phyloP scores from a whole-genome alignment of 2,329 filamentous ascomycete species.

The Botrytis byssoidea region DNA sequence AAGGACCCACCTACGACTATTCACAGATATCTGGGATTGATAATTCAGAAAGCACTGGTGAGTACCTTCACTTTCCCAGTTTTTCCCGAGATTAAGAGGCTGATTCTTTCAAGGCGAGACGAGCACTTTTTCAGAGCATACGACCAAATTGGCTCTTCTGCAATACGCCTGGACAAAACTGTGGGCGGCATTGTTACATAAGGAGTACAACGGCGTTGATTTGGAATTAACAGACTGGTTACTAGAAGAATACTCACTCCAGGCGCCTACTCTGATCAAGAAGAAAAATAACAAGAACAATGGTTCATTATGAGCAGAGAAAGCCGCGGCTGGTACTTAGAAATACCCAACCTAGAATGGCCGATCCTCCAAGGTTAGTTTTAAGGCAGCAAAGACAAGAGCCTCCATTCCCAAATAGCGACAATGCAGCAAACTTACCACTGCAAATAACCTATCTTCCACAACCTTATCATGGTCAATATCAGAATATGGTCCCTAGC shows the following conservation, averaged over 20 bases:
- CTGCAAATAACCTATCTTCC: slow-evolving; percentile 5
- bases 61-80: not conserved
- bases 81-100: not conserved
- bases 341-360: not conserved
- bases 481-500: not conserved
- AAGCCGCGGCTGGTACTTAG: slow-evolving; percentile 17
- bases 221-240: not conserved
- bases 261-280: not conserved
- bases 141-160: not conserved
- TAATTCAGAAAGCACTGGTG: not conserved
- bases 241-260: not conserved
- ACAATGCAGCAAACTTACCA: slow-evolving; percentile 7
- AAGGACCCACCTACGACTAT: not conserved
- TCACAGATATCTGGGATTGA: not conserved
- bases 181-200: not conserved
- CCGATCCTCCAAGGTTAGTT: not conserved
- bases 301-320: slow-evolving; percentile 21
- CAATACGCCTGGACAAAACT: not conserved
- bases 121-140: not conserved
- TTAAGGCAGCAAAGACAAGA: slow-evolving; percentile 2
- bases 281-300: not conserved
- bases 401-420: not conserved
- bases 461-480: slow-evolving; percentile 5
- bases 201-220: not conserved
- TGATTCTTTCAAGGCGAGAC: not conserved